A percentile compares a stretch with the other conserved stretches of the same genome.
Evolutionary conservation across 2,329 filamentous ascomycete genomes (phyloP).

Genomic region (Endoconidiophora laricicola): DNA sequence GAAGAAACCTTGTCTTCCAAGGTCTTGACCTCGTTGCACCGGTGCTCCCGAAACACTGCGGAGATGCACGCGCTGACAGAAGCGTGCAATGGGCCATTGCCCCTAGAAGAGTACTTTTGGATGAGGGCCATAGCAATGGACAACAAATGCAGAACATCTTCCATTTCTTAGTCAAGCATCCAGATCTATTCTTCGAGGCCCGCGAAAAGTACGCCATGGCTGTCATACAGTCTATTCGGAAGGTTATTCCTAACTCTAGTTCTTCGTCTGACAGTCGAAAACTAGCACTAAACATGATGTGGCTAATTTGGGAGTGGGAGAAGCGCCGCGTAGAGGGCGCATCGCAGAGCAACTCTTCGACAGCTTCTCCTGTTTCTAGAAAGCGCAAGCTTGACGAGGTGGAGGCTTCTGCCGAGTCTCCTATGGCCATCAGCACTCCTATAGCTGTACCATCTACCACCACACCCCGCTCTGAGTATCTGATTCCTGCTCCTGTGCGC

Average conservation of each 20-base stretch:
- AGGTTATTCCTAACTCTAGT: conserved; percentile 69
- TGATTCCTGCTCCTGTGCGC: conserved; percentile 49
- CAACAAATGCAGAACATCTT: conserved; percentile 97
- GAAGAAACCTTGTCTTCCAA: conserved; percentile 78
- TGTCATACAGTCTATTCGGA: conserved; percentile 76
- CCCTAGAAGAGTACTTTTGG: conserved; percentile 75
- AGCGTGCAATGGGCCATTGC: conserved; percentile 80
- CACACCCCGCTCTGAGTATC: conserved; percentile 40
- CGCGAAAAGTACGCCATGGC: conserved; percentile 78
- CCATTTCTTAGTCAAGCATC: conserved; percentile 85
- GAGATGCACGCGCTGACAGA: conserved; percentile 46
- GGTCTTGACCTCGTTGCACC: conserved; percentile 91
- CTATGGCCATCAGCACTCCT: not conserved
- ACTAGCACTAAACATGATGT: conserved; percentile 78
- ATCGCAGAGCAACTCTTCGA: conserved; percentile 12
- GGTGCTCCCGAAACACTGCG: conserved; percentile 72
- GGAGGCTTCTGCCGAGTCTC: conserved; percentile 7
- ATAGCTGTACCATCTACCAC: not conserved
- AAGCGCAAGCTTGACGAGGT: conserved; percentile 66
- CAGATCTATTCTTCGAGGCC: conserved; percentile 86
- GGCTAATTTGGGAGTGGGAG: conserved; percentile 85
- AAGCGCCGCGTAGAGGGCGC: conserved; percentile 57
- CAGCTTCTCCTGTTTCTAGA: conserved; percentile 48
- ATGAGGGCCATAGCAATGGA: conserved; percentile 74
- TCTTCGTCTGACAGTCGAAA: conserved; percentile 85